Percentiles rank a stretch among this genome's conserved stretches.
These are phyloP conservation scores for Suillus americanus DNA, from an alignment of 768 basidiomycete genomes.

Conservation along the genomic window DNA sequence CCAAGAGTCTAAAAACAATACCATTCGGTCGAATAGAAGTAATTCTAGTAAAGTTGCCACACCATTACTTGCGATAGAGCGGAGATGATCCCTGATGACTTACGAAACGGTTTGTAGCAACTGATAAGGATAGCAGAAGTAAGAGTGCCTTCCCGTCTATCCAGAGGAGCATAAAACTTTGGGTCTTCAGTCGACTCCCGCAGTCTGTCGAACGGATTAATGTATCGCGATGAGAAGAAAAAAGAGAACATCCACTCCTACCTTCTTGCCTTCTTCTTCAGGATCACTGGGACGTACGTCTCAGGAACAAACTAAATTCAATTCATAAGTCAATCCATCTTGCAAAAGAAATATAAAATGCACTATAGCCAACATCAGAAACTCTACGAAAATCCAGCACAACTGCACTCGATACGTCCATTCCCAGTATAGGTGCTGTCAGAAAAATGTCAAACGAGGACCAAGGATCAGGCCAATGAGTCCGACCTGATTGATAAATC, in stretches of 20 bases:
- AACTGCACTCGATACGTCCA: slow-evolving; percentile 76
- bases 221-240: neutral
- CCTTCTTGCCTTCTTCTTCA: slow-evolving; percentile 59
- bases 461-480: neutral
- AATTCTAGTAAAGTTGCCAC: slow-evolving; percentile 42
- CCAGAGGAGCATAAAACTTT: slow-evolving; percentile 59
- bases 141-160: slow-evolving; percentile 47
- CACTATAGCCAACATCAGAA: slow-evolving; percentile 51
- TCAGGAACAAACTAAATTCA: slow-evolving; percentile 63
- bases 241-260: slow-evolving; percentile 19
- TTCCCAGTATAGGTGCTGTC: slow-evolving; percentile 58
- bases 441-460: neutral
- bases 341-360: slow-evolving; percentile 13
- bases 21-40: slow-evolving; percentile 71
- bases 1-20: slow-evolving; percentile 70
- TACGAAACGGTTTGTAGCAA: slow-evolving; percentile 73
- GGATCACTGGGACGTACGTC: slow-evolving; percentile 63
- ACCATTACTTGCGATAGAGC: neutral
- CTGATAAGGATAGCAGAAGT: slow-evolving; percentile 50
- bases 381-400: slow-evolving; percentile 66
- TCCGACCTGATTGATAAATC: slow-evolving; percentile 74
- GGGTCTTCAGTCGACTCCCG: slow-evolving; percentile 55
- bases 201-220: slow-evolving; percentile 35
- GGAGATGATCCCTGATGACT: slow-evolving; percentile 21
- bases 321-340: neutral